Evolutionary conservation across 768 basidiomycete genomes (phyloP), one percentile per base, ranked within the genome.

Genomic region (Boletus reticuloceps): DNA sequence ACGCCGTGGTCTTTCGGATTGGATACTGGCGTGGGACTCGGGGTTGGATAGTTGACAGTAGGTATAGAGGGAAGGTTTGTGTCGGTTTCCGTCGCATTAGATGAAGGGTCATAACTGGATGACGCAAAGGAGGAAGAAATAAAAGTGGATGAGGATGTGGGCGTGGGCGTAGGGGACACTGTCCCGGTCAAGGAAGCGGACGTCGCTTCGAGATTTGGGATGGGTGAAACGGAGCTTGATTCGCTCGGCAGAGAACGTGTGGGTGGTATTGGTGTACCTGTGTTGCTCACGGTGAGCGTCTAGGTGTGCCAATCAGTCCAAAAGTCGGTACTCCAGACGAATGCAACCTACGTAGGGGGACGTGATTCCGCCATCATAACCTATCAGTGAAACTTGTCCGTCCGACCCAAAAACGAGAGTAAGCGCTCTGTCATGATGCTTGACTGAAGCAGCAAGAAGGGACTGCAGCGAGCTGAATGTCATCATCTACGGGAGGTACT

Each of bases 321-420:
- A 22, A 29, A 7, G 6, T 11, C 34, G 11, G 7, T 29, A 7
- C 1, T 2, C 9, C 7, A 5, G 25, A 25, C 34, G 12, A 27
- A 41, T 31, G 40, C 0, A 27, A 54, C 64, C 27, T 34, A 63
- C 61, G 36, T 51, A 46, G 6, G 37, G 19, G 3, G 62, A 49
- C 19, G 50, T 9, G 19, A 25, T 12, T 20, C 55, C 58, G 6
- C 6, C 49, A 22, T 52, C 62, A 37, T 58, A 47, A n/a, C 61
- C 68, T 46, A 68, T 36, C 4, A 69, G 58, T 5, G 68, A 68
- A 51, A 68, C 58, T 37, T 69, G 67, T 37, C 67, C 67, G 43
- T 65, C 58, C 19, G 67, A 51, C 25, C 68, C 67, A 48, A 68
- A 61, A 39, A 69, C 44, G 20, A 69, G 58, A n/a, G 62, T 67